Evolutionary conservation across 2,329 filamentous ascomycete species (phyloP).

Genomic region (Penicillium paneum): DNA sequence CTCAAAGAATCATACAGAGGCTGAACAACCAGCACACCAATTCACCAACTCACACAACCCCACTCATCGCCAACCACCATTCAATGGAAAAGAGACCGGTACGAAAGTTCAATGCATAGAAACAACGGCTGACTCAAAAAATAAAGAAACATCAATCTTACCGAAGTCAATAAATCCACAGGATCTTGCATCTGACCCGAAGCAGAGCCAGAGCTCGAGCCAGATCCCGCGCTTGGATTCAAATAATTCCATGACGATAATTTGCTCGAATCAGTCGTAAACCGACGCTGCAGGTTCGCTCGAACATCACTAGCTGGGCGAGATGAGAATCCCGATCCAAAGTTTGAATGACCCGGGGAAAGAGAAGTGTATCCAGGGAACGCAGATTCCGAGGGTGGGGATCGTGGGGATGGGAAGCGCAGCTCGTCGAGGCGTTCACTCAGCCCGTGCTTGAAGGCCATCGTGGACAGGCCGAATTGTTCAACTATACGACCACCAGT

Average conservation of each 20-base stretch:
- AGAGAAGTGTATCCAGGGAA: conserved; percentile 74
- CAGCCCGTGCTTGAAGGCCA: conserved; percentile 64
- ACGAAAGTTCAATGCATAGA: neutral
- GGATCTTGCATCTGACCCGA: conserved; percentile 46
- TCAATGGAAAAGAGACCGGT: neutral
- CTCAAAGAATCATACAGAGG: neutral
- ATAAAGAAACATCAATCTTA: conserved; percentile 38
- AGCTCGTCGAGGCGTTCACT: conserved; percentile 73
- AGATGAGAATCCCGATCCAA: conserved; percentile 55
- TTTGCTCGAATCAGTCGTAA: conserved; percentile 87
- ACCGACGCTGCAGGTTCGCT: conserved; percentile 78
- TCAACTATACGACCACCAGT: conserved; percentile 33
- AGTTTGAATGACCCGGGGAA: conserved; percentile 63
- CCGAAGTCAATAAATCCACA: conserved; percentile 53
- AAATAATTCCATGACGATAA: conserved; percentile 70
- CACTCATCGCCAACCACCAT: neutral
- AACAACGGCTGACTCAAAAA: neutral
- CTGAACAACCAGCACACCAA: neutral
- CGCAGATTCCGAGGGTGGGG: conserved; percentile 70
- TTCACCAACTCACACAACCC: neutral
- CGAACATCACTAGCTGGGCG: conserved; percentile 64
- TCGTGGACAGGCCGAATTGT: conserved; percentile 41
- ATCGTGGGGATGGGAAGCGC: conserved; percentile 73
- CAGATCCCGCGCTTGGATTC: conserved; percentile 55
- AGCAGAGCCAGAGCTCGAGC: conserved; percentile 42